Evolutionary conservation across 2,329 filamentous ascomycete genomes (phyloP), one percentile per base, ranked within the genome.

Genomic region (Alternaria alternata): DNA sequence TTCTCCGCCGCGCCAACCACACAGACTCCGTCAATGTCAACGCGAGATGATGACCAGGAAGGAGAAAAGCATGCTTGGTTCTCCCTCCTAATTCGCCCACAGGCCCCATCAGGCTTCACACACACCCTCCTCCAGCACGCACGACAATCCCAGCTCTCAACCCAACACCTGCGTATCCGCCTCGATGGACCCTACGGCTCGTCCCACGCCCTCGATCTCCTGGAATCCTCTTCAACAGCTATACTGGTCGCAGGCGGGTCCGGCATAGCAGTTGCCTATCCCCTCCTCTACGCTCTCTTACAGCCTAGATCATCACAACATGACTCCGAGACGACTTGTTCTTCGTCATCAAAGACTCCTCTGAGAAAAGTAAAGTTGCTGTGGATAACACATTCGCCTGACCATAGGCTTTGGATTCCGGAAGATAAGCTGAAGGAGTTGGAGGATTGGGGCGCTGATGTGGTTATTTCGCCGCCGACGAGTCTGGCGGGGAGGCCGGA

Each of bases 171-270:
- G 0, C 69, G 62, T 1, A 79, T 89, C 24, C 81, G 84, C 7
- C 74, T 90, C n/a, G 87, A 91, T 64, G 88, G 88, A 0, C 88
- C 88, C 0, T 90, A 91, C 66, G 88, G 88, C 39, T 88, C 85
- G 9, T 78, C 80, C 0, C 83, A 86, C 64, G 85, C 87, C 0
- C 77, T 88, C 16, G 75, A 84, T 18, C 81, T 86, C 69, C 79
- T 90, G 2, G 79, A 81, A 7, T 80, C 83, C 18, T 80, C 82
- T 16, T 78, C 83, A 39, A 80, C 83, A 0, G 81, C 84, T 0
- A 74, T 90, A 4, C 72, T 90, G 11, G 79, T 91, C 8, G 87
- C 87, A 1, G 88, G 88, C 3, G 88, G 88, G 0, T 88, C 85
- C 28, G 88, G 88, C 5, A 88, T 90, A 44, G 88, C 87, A 2